Evolutionary conservation across 176 grass and related monocot species (phyloP), one percentile per base, ranked within the genome.

Genomic region (Carex scoparia): DNA sequence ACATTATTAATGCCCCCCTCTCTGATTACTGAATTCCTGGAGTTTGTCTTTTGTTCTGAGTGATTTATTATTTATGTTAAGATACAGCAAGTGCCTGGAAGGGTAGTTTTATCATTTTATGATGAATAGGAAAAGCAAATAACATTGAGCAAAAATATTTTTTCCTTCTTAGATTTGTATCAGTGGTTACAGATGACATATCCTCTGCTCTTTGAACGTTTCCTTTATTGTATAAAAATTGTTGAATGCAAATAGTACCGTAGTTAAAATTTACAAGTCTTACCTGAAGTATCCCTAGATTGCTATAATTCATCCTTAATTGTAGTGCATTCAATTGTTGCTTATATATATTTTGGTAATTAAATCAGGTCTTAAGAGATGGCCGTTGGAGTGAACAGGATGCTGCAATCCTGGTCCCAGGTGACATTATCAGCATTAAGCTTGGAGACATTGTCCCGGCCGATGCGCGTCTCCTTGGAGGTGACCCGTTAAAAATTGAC

Each of bases 391-490:
- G 33, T 13, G 96, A 99, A 80, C 81, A 90, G 66, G 91, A 98
- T 11, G 95, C 95, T 0, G 75, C 89, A 1, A 81, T 93, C 51
- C 93, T 98, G 4, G 95, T 93, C 76, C 95, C 95, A 12, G 95
- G 95, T 31, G 95, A 98, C 60, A 74, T 98, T 31, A 88, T 98
- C 63, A 93, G 84, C 85, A 82, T 98, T 65, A 95, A 95, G 77
- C 95, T 98, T 10, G 95, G 95, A 18, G 95, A 98, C 81, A 98
- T 98, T 2, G 65, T 95, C 13, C 95, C 95, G 0, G 93, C 95
- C 8, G 95, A 98, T 61, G 93, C 91, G 0, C 91, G 95, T 1
- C 93, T 98, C 18, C 93, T 98, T 5, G 81, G 94, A 2, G 95
- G 95, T 0, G 95, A 95, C 76, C 89, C 93, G 0, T 89, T 98